Percentiles rank a stretch among this genome's conserved stretches.
These are phyloP conservation scores for Phyllosticta capitalensis DNA, from an alignment of 2,329 filamentous ascomycete genomes.

Conservation along the genomic window DNA sequence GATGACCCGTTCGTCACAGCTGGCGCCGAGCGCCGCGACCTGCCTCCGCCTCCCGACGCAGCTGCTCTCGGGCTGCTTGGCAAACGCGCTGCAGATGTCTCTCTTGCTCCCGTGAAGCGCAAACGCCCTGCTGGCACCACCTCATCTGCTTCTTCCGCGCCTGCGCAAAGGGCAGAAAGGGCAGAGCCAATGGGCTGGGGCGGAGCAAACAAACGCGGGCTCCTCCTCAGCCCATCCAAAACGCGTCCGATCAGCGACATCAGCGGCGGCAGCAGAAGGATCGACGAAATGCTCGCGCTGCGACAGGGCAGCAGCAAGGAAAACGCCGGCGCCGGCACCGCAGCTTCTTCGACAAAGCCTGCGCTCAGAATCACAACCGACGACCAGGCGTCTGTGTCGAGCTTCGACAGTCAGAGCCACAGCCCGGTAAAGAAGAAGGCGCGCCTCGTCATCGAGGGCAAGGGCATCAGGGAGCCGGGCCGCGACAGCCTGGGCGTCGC, in stretches of 20 bases:
- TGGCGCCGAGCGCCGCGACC: slow-evolving; percentile 1
- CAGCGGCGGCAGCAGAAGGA: not conserved
- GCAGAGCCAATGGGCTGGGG: slow-evolving; percentile 39
- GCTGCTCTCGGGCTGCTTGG: slow-evolving; percentile 34
- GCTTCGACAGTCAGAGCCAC: slow-evolving; percentile 13
- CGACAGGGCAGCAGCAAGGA: slow-evolving; percentile 14
- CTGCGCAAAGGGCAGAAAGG: not conserved
- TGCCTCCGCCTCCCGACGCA: slow-evolving; percentile 16
- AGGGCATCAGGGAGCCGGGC: slow-evolving; percentile 41
- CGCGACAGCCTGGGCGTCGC: slow-evolving; percentile 34
- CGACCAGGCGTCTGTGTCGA: not conserved
- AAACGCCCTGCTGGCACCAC: slow-evolving; percentile 28
- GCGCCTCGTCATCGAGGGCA: slow-evolving; percentile 37
- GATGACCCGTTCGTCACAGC: not conserved
- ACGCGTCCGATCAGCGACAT: not conserved
- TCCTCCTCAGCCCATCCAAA: slow-evolving; percentile 3
- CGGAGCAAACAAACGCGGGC: slow-evolving; percentile 24
- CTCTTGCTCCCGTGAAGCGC: slow-evolving; percentile 36
- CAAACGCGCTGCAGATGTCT: slow-evolving; percentile 33
- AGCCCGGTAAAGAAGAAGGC: slow-evolving; percentile 40
- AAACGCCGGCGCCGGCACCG: slow-evolving; percentile 9
- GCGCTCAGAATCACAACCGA: not conserved
- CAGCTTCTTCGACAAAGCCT: slow-evolving; percentile 19
- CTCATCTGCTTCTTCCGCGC: slow-evolving; percentile 17
- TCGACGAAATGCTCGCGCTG: slow-evolving; percentile 4